These are phyloP conservation scores for Cutaneotrichosporon mucoides DNA, from an alignment of 1,284 basidiomycete species.

Conservation along the genomic window DNA sequence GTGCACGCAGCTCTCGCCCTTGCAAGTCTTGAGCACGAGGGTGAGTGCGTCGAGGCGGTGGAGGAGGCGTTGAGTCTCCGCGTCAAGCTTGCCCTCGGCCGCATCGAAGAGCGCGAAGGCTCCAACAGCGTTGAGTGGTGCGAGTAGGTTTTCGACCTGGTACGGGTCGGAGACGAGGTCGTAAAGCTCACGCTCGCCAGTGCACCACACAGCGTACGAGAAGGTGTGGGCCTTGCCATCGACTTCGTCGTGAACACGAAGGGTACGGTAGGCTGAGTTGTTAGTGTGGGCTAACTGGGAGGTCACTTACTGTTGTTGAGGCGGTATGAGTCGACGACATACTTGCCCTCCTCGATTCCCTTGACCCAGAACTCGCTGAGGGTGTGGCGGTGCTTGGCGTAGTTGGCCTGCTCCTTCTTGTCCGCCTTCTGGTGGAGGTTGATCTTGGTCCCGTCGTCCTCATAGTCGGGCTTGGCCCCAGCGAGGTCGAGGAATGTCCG, in stretches of 20 bases:
- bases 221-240: slow-evolving; percentile 12
- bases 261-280: slow-evolving; percentile 29
- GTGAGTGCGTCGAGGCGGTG: slow-evolving; percentile 37
- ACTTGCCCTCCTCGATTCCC: slow-evolving; percentile 33
- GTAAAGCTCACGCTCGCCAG: slow-evolving; percentile 44
- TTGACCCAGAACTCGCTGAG: slow-evolving; percentile 39
- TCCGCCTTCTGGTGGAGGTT: slow-evolving; percentile 19
- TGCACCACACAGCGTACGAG: slow-evolving; percentile 43
- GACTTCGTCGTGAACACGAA: slow-evolving; percentile 30
- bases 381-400: slow-evolving; percentile 17
- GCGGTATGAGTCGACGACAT: slow-evolving; percentile 7
- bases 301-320: slow-evolving; percentile 25
- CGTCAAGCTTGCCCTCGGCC: background rate
- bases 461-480: slow-evolving; percentile 30
- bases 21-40: slow-evolving; percentile 42
- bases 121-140: background rate
- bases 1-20: slow-evolving; percentile 27
- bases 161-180: slow-evolving; percentile 33
- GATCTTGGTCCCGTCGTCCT: slow-evolving; percentile 34
- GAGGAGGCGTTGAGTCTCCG: background rate
- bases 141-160: slow-evolving; percentile 32
- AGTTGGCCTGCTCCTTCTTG: background rate
- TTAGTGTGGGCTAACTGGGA: background rate
- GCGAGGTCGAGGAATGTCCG: slow-evolving; percentile 41
- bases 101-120: background rate